Conservation (phyloP, 163 green algal genomes). For the Volvox carteri region DNA sequence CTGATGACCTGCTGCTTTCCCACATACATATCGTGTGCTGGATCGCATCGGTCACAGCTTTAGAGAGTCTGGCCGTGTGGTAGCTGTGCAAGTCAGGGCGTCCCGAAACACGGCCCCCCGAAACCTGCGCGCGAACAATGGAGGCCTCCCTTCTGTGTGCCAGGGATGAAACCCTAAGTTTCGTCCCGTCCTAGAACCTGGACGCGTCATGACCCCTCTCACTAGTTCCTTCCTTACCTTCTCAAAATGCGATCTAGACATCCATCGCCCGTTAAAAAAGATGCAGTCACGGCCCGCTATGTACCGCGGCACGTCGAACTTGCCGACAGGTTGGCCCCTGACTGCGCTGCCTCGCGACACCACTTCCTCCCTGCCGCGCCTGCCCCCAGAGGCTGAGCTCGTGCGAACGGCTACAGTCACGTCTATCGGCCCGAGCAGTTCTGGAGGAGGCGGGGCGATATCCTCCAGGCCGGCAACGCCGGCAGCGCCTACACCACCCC, state of each 20-base stretch:
- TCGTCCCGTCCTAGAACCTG: too few species aligned
- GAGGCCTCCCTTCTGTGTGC: too few species aligned
- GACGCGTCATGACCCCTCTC: too few species aligned
- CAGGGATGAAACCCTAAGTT: too few species aligned
- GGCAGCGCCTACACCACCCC: neutral
- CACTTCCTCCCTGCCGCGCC: neutral
- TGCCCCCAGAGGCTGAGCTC: neutral
- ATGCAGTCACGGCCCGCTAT: slow-evolving; percentile 11
- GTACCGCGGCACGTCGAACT: slow-evolving; percentile 29
- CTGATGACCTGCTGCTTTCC: too few species aligned
- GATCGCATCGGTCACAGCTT: too few species aligned
- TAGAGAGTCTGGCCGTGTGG: too few species aligned
- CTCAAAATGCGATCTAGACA: slow-evolving; percentile 15
- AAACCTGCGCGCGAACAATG: too few species aligned
- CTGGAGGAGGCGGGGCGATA: neutral
- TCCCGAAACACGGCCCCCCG: too few species aligned
- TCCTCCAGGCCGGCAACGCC: neutral
- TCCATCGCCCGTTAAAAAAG: slow-evolving; percentile 1
- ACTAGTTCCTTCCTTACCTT: slow-evolving; percentile 36
- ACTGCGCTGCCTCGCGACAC: neutral
- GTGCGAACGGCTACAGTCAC: slow-evolving; percentile 13
- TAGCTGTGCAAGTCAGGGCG: too few species aligned
- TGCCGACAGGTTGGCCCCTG: neutral
- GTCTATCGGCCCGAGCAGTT: neutral
- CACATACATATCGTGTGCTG: too few species aligned